Conservation (phyloP, 345 rosid genomes). For the Aurinia saxatilis region DNA sequence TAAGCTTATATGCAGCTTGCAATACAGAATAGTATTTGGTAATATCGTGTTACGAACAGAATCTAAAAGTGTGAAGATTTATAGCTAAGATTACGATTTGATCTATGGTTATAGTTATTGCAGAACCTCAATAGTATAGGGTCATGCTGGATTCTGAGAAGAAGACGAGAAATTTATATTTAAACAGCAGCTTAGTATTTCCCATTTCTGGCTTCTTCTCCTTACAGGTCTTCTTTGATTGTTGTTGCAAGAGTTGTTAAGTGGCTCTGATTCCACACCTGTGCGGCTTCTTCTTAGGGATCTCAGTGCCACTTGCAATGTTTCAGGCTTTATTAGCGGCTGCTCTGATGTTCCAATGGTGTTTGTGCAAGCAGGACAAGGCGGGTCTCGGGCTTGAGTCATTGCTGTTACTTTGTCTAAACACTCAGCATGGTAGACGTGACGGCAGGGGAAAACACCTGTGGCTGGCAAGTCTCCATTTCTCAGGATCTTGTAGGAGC, state of each 20-base stretch:
- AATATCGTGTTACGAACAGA: no score
- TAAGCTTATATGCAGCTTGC: background rate
- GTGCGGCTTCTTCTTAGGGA: constrained; percentile 53
- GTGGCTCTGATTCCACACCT: constrained; percentile 37
- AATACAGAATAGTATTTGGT: background rate
- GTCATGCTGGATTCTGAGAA: constrained; percentile 40
- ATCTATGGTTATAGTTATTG: background rate
- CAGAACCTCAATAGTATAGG: background rate
- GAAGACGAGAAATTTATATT: constrained; percentile 40
- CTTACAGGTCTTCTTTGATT: constrained; percentile 29
- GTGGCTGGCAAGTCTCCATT: constrained; percentile 71
- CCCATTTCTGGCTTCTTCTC: constrained; percentile 39
- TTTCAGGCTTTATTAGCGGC: constrained; percentile 43
- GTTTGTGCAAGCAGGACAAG: constrained; percentile 63
- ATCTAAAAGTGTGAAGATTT: no score
- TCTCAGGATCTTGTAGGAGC: constrained; percentile 64
- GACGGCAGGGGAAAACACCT: constrained; percentile 76
- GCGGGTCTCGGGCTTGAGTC: constrained; percentile 61
- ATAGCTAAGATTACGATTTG: background rate
- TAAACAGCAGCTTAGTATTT: constrained; percentile 34
- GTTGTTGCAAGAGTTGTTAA: constrained; percentile 13
- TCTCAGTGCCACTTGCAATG: constrained; percentile 59
- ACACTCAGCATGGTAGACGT: constrained; percentile 86
- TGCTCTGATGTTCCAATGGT: constrained; percentile 39
- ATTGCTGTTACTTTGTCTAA: constrained; percentile 74